phyloP scores from a whole-genome alignment of 108 stramenopile species.

The Cyclotella cryptica region DNA sequence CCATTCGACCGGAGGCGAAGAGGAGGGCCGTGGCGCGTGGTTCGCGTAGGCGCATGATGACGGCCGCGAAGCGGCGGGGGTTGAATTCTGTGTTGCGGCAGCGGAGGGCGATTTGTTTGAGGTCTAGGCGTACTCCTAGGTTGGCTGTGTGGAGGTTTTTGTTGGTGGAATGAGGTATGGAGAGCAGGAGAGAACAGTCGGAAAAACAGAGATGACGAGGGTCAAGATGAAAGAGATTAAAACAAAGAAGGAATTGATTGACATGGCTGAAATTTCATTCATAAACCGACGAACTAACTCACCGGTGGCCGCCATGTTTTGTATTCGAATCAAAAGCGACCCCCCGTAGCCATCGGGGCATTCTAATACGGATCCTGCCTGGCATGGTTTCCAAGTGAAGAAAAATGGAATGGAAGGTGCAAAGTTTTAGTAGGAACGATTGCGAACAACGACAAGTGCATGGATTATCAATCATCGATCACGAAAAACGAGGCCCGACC shows the following conservation, averaged over 20 bases:
- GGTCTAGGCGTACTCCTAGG: conserved; percentile 89
- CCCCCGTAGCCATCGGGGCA: conserved; percentile 72
- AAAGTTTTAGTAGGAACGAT: background rate
- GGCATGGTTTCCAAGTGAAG: background rate
- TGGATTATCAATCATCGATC: background rate
- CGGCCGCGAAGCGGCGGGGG: conserved; percentile 94
- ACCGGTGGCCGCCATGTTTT: conserved; percentile 83
- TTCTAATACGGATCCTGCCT: conserved; percentile 86
- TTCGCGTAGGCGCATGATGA: conserved; percentile 93
- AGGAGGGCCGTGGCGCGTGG: conserved; percentile 97
- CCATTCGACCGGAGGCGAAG: conserved; percentile 95
- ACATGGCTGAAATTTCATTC: no score
- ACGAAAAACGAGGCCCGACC: background rate
- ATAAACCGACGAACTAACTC: no score
- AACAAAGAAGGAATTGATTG: no score
- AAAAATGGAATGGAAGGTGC: background rate
- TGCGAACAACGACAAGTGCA: background rate
- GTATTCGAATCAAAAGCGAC: conserved; percentile 80
- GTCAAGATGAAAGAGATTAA: no score
- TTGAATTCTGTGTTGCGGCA: conserved; percentile 99
- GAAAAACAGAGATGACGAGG: no score
- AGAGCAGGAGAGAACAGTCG: no score
- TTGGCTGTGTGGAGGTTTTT: conserved; percentile 62
- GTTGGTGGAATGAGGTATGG: background rate
- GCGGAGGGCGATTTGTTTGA: conserved; percentile 93